phyloP scores from a whole-genome alignment of 2,329 filamentous ascomycete species.

The Xylariaceae sp. region DNA sequence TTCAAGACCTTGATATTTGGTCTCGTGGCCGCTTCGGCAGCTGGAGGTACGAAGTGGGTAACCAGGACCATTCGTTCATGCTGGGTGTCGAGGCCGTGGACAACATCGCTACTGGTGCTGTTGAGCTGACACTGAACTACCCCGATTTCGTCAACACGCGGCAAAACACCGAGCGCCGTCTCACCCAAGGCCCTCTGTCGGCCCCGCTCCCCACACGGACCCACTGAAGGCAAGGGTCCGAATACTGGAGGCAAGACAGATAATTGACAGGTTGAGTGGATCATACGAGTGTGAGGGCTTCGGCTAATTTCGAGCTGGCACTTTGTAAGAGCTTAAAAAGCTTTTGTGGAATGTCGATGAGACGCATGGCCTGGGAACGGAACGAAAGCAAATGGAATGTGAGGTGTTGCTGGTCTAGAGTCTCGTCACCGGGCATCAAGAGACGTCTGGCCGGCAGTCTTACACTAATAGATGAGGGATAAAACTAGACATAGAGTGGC shows the following conservation, averaged over 20 bases:
- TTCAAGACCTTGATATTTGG: conserved; percentile 87
- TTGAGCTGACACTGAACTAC: conserved; percentile 93
- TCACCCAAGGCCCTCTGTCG: conserved; percentile 44
- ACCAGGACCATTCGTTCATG: conserved; percentile 99
- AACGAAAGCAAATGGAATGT: conserved; percentile 23
- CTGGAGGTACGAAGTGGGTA: conserved; percentile 94
- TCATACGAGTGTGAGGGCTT: conserved; percentile 13
- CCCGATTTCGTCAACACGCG: conserved; percentile 89
- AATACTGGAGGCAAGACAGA: conserved; percentile 10
- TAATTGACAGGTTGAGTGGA: background rate
- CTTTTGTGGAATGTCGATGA: conserved; percentile 27
- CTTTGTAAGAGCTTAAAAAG: conserved; percentile 14
- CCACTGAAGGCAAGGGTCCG: conserved; percentile 4
- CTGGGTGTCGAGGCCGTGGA: conserved; percentile 90
- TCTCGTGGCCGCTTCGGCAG: conserved; percentile 95
- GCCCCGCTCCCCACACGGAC: conserved; percentile 36
- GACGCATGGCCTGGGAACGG: conserved; percentile 13
- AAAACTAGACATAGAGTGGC: conserved; percentile 23
- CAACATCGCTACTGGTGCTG: conserved; percentile 81
- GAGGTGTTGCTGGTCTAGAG: conserved; percentile 22
- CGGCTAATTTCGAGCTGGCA: conserved; percentile 5
- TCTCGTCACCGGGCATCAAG: conserved; percentile 18
- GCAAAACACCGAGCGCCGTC: conserved; percentile 62
- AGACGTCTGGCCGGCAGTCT: conserved; percentile 6
- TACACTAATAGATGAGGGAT: conserved; percentile 19